Conservation (phyloP, 805 yeast species). For the Citeromyces nyonsensis region DNA sequence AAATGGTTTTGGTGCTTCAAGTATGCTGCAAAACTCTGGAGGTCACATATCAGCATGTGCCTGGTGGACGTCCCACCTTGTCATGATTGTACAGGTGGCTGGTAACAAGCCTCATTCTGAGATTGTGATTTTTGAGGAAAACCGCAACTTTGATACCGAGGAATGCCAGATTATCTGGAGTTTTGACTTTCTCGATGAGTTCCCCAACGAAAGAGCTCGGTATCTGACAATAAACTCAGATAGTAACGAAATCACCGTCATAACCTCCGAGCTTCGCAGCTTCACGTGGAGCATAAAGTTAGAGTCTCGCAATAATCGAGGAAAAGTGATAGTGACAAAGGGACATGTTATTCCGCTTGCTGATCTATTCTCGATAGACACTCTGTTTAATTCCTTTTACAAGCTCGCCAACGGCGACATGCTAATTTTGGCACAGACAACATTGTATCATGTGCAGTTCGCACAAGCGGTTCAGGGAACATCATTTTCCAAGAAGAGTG, state of each 20-base stretch:
- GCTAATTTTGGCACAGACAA: too few species aligned
- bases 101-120: constrained; percentile 1
- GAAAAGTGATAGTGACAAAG: constrained; percentile 7
- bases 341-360: constrained; percentile 7
- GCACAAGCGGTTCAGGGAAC: too few species aligned
- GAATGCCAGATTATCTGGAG: constrained; percentile 18
- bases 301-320: neutral
- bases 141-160: constrained; percentile 6
- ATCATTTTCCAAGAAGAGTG: too few species aligned
- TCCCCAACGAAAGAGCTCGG: constrained; percentile 11
- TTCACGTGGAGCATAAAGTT: constrained; percentile 16
- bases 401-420: too few species aligned
- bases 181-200: constrained; percentile 13
- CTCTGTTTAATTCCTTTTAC: too few species aligned
- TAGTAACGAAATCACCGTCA: constrained; percentile 13
- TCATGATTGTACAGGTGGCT: constrained; percentile 3
- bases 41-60: neutral
- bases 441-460: too few species aligned
- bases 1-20: constrained; percentile 9
- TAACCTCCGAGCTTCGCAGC: constrained; percentile 15
- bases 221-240: constrained; percentile 12
- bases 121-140: constrained; percentile 1
- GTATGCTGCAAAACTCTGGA: neutral
- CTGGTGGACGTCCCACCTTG: constrained; percentile 17
- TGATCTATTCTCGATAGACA: constrained; percentile 18